Evolutionary conservation across 2,329 filamentous ascomycete species (phyloP), one percentile per base, ranked within the genome.

Genomic region (Talaromyces sp.): DNA sequence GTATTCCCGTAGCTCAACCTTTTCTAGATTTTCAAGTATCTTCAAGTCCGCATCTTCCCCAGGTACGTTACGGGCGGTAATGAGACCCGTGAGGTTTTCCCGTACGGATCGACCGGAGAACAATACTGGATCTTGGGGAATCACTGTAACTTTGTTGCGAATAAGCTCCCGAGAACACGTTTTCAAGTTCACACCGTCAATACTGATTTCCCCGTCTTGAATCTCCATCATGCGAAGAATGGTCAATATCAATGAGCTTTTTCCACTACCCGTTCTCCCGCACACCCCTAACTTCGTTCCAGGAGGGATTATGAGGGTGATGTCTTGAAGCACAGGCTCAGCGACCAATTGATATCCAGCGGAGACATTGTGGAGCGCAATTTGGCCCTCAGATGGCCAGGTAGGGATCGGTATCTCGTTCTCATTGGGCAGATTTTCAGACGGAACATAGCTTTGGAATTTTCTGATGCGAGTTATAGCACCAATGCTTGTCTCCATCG

Each of bases 401-500:
- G 1, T 2, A 42, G 33, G 12, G 42, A 23, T 3, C 6, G 42
- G 54, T 4, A 25, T 23, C 6, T 58, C 5, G 23, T 52, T 7
- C 35, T 62, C 54, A 1, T 12, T 9, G 0, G 42, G 60, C 3
- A 58, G 84, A 71, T 25, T 79, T 67, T 18, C 76, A 72, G 60
- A 83, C 72, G 2, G 81, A 77, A 40, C 69, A 68, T 40, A 73
- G 69, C 2, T 68, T 66, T 73, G 0, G 64, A 86, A 86, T 9
- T 77, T 75, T 68, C 81, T 82, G 64, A 86, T 78, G 21, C 84
- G 77, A 3, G 80, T 75, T 6, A 87, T 78, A 9, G 83, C 83
- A 5, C 84, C 84, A 44, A 87, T 79, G 37, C 80, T 79, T 0
- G 83, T 86, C 66, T 87, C 85, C 14, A 87, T 73, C 40, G 78